These are phyloP conservation scores for Termitomyces sp. DNA, from an alignment of 768 basidiomycete species.

Conservation along the genomic window DNA sequence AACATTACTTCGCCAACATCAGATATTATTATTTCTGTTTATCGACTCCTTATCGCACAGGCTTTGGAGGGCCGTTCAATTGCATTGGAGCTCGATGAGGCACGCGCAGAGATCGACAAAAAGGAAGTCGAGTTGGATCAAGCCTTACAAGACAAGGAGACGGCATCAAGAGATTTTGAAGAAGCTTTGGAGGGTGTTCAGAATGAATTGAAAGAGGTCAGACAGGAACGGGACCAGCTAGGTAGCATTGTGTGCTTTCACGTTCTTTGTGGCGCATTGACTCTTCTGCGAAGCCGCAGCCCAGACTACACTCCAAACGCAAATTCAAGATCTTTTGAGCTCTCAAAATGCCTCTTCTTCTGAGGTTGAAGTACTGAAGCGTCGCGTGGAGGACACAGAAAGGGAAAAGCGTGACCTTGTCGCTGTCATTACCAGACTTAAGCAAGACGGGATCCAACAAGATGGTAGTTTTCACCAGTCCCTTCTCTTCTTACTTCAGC, in stretches of 20 bases:
- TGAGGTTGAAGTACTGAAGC: slow-evolving; percentile 54
- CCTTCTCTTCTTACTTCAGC: not conserved
- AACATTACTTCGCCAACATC: slow-evolving; percentile 51
- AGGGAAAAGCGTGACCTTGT: slow-evolving; percentile 90
- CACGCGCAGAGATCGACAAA: slow-evolving; percentile 59
- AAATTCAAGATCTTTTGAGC: slow-evolving; percentile 50
- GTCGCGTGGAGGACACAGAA: slow-evolving; percentile 68
- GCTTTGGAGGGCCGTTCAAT: slow-evolving; percentile 47
- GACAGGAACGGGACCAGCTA: slow-evolving; percentile 62
- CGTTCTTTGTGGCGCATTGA: slow-evolving; percentile 15
- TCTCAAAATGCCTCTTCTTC: slow-evolving; percentile 60
- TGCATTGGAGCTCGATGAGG: slow-evolving; percentile 64
- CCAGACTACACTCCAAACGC: slow-evolving; percentile 43
- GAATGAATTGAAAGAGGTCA: slow-evolving; percentile 50
- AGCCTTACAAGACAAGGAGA: slow-evolving; percentile 74
- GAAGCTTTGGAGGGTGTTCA: slow-evolving; percentile 43
- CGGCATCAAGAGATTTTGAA: slow-evolving; percentile 52
- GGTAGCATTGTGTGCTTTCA: slow-evolving; percentile 30
- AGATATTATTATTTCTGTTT: slow-evolving; percentile 58
- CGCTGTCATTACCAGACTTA: slow-evolving; percentile 75
- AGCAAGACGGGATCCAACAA: slow-evolving; percentile 67
- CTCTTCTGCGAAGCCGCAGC: slow-evolving; percentile 33
- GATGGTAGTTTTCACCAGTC: slow-evolving; percentile 53
- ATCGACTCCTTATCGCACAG: slow-evolving; percentile 57
- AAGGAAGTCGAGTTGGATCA: slow-evolving; percentile 85